A percentile compares a stretch with the other conserved stretches of the same genome.
These are phyloP conservation scores for Amphibolis antarctica DNA, from an alignment of 106 monocot species.

Conservation along the genomic window DNA sequence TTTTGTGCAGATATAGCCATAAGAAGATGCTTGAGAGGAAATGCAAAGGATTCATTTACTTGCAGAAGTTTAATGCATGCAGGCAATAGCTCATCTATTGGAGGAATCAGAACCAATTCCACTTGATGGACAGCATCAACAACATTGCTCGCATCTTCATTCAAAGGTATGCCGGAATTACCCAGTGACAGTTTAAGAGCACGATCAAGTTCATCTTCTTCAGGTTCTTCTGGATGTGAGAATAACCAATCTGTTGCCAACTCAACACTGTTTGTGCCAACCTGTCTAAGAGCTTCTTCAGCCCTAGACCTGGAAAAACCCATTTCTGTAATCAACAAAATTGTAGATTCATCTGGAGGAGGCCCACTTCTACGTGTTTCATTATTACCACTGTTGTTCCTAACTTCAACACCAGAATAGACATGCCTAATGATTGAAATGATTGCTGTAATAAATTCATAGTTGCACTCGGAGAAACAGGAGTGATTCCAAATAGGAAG, in stretches of 20 bases:
- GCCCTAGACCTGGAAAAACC: slow-evolving; percentile 88
- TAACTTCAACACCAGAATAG: slow-evolving; percentile 73
- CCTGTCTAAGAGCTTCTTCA: slow-evolving; percentile 91
- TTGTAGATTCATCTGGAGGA: slow-evolving; percentile 85
- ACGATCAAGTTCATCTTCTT: slow-evolving; percentile 98
- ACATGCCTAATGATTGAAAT: slow-evolving; percentile 93
- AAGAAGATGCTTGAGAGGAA: slow-evolving; percentile 78
- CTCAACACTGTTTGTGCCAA: slow-evolving; percentile 91
- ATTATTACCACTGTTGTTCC: slow-evolving; percentile 33
- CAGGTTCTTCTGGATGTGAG: slow-evolving; percentile 90
- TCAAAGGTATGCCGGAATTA: slow-evolving; percentile 40
- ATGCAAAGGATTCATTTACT: slow-evolving; percentile 69
- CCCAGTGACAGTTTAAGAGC: slow-evolving; percentile 95
- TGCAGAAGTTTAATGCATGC: slow-evolving; percentile 68
- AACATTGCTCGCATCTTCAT: slow-evolving; percentile 34
- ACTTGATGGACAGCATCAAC: slow-evolving; percentile 36
- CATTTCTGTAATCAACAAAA: slow-evolving; percentile 90
- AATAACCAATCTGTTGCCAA: slow-evolving; percentile 95
- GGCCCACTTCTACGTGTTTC: slow-evolving; percentile 42
- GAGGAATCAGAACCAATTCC: slow-evolving; percentile 48
- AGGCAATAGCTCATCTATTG: slow-evolving; percentile 71
- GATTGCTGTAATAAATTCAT: slow-evolving; percentile 61
- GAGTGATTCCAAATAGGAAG: slow-evolving; percentile 96
- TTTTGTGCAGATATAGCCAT: slow-evolving; percentile 69
- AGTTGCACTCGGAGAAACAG: slow-evolving; percentile 64